Base-by-base conservation (phyloP, 129 eudicot genomes). In the Lactuca saligna region DNA sequence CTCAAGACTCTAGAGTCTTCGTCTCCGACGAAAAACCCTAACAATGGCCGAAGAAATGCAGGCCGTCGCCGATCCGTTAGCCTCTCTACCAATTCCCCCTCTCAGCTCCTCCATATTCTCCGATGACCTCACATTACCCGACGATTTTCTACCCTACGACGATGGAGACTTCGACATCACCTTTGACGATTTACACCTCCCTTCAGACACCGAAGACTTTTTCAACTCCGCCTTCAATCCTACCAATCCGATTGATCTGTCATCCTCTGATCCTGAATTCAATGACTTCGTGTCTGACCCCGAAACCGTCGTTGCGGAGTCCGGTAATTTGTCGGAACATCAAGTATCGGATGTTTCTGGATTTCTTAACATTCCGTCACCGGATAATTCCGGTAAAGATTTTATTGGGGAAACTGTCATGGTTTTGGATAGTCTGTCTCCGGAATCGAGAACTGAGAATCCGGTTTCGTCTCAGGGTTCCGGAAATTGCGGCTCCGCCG, bases 401-500 rank as follows among this genome's bases (percentile, higher is more conserved):
- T 44, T 12, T 34, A 20, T 51, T 33, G 61, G 72, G 29, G 85
- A 76, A 44, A 46, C 34, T 16, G 6, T 7, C 20, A 60, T 49
- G 42, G 15, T 14, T 44, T 64, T 72, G 53, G 76, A 78, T 65
- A 72, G 65, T 64, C 63, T 29, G 1, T 74, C 79, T 8, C 75
- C 77, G 69, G 75, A 62, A 61, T 29, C 57, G 67, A 78, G 60
- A 5, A 73, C 75, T 4, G 66, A 50, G 35, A 59, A 68, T 57
- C 84, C 80, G 13, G 76, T 42, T n/a, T 79, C 87, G 65, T 86
- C 91, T 41, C 87, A 78, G 76, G 89, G 83, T 13, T 86, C 96
- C 0, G 96, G 79, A 17, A 70, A 75, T 74, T 80, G 77, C 44
- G 79, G 74, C 8, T 79, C 82, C 13, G 72, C 72, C 68, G 79